Evolutionary conservation across 176 grass and related monocot species (phyloP).

Genomic region (Lolium perenne): DNA sequence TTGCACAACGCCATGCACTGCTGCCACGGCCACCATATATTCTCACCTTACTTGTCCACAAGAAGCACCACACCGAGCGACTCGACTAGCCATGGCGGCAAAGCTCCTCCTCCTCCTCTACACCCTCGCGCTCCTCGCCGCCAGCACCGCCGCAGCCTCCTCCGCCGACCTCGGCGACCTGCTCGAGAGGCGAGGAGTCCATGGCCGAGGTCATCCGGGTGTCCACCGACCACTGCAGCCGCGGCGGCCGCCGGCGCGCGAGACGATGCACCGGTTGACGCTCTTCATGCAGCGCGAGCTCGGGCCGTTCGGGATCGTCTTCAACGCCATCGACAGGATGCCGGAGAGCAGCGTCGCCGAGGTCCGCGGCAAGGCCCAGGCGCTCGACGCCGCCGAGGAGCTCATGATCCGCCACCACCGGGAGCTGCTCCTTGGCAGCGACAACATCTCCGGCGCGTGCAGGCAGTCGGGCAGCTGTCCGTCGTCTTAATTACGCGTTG

Average conservation of each 20-base stretch:
- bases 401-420: not conserved
- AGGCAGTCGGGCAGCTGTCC: not conserved
- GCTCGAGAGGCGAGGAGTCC: not conserved
- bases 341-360: not conserved
- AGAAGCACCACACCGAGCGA: not conserved
- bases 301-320: not conserved
- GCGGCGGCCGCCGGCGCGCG: not conserved
- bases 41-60: not conserved
- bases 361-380: not conserved
- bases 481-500: too few species aligned
- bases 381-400: not conserved
- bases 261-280: not conserved
- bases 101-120: not conserved
- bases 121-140: not conserved
- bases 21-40: not conserved
- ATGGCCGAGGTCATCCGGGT: not conserved
- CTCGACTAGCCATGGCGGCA: not conserved
- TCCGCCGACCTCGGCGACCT: too few species aligned
- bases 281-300: not conserved
- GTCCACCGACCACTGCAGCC: not conserved
- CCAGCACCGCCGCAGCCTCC: too few species aligned
- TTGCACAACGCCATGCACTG: not conserved
- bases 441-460: not conserved
- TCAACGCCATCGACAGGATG: not conserved
- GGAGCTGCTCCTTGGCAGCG: not conserved